Evolutionary conservation across 75 land plant species (phyloP), one percentile per base, ranked within the genome.

Genomic region (Cryptomeria japonica): DNA sequence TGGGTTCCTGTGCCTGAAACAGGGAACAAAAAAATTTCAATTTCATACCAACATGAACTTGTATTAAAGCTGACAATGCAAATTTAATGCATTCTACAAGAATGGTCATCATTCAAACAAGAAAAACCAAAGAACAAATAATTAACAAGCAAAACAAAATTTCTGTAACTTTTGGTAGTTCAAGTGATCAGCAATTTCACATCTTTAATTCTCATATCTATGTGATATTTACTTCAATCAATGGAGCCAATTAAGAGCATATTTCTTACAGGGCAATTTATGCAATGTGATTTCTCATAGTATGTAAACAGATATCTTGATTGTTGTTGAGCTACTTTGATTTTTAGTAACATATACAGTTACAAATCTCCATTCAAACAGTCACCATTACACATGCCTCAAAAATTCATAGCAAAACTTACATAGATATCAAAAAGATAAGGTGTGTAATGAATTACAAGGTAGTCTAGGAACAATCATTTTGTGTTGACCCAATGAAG

Each of bases 1-100:
- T 32, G 16, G 68, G 84, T 19, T 93, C 93, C 16, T 92, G 92
- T 28, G 91, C 68, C 95, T 94, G 87, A 10, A 79, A 82, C 13
- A 87, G 18, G 38, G 32, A 12, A 41, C 0, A 76, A 39, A 87
- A 7, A n/a, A 4, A 25, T 25, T 72, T 72, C 75, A 72, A 18
- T 39, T 38, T 16, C 10, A 7, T 80, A 37, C 38, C 13, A 37
- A 39, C 83, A 80, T 2, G 14, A 51, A 51, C 22, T 37, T 38
- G 32, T n/a, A 37, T 42, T 2, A 42, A 39, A 80, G 12, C 12
- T 80, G 8, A 80, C 8, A 38, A 38, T 80, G 41, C 25, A 37
- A 39, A 3, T 80, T 42, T 80, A 77, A 77, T 77, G 80, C 37
- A 77, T 3, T 39, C 75, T 28, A 28, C 25, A 72, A 72, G 9